Conservation (phyloP, 306 rosid genomes). For the Cicer chorassanicum region DNA sequence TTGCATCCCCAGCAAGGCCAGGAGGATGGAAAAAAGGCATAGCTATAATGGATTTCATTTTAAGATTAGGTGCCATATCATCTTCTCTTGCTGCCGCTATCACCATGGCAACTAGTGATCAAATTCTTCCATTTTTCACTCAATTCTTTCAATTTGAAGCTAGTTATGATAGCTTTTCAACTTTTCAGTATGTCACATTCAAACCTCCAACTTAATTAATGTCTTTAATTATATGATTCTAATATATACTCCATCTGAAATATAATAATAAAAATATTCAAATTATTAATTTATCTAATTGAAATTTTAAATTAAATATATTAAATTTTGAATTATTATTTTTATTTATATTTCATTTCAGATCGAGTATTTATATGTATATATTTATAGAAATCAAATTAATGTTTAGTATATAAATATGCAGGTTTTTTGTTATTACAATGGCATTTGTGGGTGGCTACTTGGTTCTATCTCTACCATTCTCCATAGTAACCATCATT, state of each 20-base stretch:
- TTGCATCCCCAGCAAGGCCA: constrained; percentile 20
- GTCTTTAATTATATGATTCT: too few species aligned
- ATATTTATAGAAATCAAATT: neutral
- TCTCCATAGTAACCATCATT: constrained; percentile 69
- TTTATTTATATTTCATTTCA: neutral
- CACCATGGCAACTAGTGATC: constrained; percentile 78
- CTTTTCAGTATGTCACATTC: constrained; percentile 65
- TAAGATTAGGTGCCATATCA: constrained; percentile 76
- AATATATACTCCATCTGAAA: too few species aligned
- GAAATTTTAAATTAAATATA: too few species aligned
- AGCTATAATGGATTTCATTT: constrained; percentile 68
- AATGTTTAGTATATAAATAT: constrained; percentile 14
- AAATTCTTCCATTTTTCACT: constrained; percentile 89
- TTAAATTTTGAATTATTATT: too few species aligned
- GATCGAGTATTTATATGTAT: neutral
- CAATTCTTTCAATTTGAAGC: constrained; percentile 95
- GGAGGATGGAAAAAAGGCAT: constrained; percentile 72
- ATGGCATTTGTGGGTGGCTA: constrained; percentile 82
- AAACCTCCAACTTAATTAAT: neutral
- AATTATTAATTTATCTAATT: too few species aligned
- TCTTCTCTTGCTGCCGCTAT: constrained; percentile 70
- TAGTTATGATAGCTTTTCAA: constrained; percentile 76
- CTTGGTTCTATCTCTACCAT: constrained; percentile 80
- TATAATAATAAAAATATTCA: too few species aligned
- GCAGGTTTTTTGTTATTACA: constrained; percentile 84